Percentiles rank a stretch among this genome's conserved stretches.
These are phyloP conservation scores for Dalechampia spathulata DNA, from an alignment of 441 rosid species.

Conservation along the genomic window DNA sequence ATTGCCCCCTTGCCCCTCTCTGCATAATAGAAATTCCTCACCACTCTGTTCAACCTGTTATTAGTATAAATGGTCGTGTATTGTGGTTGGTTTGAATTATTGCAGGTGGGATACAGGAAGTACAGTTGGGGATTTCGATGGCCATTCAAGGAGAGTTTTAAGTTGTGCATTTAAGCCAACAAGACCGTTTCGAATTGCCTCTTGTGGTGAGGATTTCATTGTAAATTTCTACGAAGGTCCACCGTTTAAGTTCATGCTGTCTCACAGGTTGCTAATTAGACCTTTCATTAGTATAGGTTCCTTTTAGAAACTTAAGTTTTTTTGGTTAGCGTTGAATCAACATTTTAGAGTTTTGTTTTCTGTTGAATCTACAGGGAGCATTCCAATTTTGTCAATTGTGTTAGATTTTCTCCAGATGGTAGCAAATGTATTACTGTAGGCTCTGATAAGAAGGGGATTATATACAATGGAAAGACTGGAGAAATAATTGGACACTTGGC, in stretches of 20 bases:
- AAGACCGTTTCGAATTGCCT: conserved; percentile 79
- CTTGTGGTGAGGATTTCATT: conserved; percentile 90
- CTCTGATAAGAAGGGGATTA: conserved; percentile 79
- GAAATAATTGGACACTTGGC: conserved; percentile 68
- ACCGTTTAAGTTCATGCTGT: conserved; percentile 80
- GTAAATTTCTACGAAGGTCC: conserved; percentile 95
- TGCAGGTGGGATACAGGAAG: conserved; percentile 95
- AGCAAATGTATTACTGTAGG: conserved; percentile 76
- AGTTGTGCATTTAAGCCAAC: conserved; percentile 86
- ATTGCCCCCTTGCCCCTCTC: no score
- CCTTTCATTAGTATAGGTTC: background rate
- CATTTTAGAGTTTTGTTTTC: conserved; percentile 1
- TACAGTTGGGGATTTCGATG: conserved; percentile 89
- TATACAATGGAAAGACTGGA: conserved; percentile 76
- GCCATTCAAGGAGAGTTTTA: conserved; percentile 78
- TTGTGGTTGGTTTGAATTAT: no score
- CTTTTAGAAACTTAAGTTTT: background rate
- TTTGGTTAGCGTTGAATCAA: background rate
- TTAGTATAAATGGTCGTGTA: no score
- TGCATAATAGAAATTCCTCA: no score
- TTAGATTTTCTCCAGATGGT: conserved; percentile 90
- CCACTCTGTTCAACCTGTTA: no score
- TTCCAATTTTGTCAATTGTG: conserved; percentile 88
- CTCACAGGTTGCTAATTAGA: conserved; percentile 52
- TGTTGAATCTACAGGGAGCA: conserved; percentile 50